Base-by-base conservation (phyloP, 192 early-diverging fungal genomes). In the Phycomyces blakesleeanus region DNA sequence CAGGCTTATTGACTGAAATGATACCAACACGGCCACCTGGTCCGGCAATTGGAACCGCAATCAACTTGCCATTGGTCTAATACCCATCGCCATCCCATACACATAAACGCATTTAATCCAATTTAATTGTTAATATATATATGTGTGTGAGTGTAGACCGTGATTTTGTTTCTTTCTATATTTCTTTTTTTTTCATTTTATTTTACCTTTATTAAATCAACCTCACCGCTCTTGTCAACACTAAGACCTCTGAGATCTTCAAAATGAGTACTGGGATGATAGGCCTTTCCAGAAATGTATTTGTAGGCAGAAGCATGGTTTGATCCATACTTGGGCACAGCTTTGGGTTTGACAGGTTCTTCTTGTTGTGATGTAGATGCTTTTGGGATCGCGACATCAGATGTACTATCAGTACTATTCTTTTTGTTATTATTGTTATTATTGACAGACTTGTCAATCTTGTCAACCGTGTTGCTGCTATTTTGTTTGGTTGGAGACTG, bases 1-100 rank as follows among this genome's bases (percentile, higher is more conserved):
- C 93, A 8, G 85, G 82, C n/a, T 81, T 81, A 51, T 80, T 69
- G 1, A 77, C 69, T n/a, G 82, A 76, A 59, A 89, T 74, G 22
- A 95, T 77, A 1, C 79, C 90, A 51, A 97, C 59, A 59, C 90
- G 81, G 18, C 94, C 94, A 21, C 94, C 94, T 27, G 85, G 76
- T 20, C 93, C 94, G 15, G 76, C 61, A 41, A 91, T 74, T 14
- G 91, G 82, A 21, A 93, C 78, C 0, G 91, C 89, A 49, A 94
- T 69, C 38, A 81, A 89, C 59, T 73, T 80, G 50, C 59, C 29
- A 51, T 84, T 89, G 0, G 75, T 77, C 74, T 85, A 61, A 21
- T 67, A 44, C 1, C 40, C 6, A 41, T 6, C n/a, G n/a, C n/a
- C n/a, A 41, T 41, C 6, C 66, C 59, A 76, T 65, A 44, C 76